phyloP scores from a whole-genome alignment of 495 filamentous ascomycete species.

The Hypoxylon lenormandii region DNA sequence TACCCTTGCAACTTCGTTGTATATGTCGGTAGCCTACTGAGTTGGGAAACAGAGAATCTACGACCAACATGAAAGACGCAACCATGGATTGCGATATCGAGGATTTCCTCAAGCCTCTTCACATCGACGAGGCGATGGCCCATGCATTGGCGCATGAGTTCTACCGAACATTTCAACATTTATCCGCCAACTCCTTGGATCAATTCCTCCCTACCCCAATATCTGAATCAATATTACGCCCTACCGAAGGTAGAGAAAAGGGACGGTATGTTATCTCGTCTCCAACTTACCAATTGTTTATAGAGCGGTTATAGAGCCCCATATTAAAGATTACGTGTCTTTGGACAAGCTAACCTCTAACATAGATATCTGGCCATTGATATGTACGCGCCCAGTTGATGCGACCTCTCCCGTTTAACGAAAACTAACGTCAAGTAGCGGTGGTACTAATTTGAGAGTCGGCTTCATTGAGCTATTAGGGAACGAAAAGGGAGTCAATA shows the following conservation, averaged over 20 bases:
- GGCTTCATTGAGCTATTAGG: constrained; percentile 79
- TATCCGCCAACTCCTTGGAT: constrained; percentile 73
- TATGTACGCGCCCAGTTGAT: constrained; percentile 62
- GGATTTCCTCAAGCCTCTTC: constrained; percentile 61
- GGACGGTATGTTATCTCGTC: constrained; percentile 62
- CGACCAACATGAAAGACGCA: constrained; percentile 20
- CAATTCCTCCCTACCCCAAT: constrained; percentile 86
- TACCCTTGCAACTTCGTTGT: not conserved
- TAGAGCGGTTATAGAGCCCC: not conserved
- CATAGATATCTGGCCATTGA: constrained; percentile 78
- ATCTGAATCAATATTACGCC: constrained; percentile 70
- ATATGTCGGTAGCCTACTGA: not conserved
- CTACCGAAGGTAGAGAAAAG: constrained; percentile 67
- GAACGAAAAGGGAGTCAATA: constrained; percentile 43
- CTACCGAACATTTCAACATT: constrained; percentile 68
- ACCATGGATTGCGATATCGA: constrained; percentile 49
- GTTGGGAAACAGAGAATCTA: not conserved
- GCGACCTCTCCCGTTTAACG: constrained; percentile 2
- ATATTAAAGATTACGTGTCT: constrained; percentile 1
- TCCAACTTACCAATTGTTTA: constrained; percentile 26
- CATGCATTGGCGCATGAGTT: constrained; percentile 72
- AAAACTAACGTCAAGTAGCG: constrained; percentile 54
- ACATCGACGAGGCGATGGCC: constrained; percentile 60
- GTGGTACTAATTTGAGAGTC: constrained; percentile 82
- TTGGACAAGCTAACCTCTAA: constrained; percentile 34